These are phyloP conservation scores for Aphanomyces stellatus DNA, from an alignment of 352 stramenopile species.

Conservation along the genomic window DNA sequence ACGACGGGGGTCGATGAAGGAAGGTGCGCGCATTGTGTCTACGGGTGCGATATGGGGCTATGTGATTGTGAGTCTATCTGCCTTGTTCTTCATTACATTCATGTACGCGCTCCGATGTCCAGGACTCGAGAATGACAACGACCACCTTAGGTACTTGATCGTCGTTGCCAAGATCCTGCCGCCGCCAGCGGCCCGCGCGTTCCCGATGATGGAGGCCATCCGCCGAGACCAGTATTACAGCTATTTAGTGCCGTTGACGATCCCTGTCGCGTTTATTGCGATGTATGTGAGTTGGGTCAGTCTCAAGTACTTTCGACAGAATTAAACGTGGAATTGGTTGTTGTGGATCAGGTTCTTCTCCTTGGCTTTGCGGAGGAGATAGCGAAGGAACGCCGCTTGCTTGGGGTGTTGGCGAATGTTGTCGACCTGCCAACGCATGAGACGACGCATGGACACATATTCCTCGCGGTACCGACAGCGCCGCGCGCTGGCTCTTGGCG, in stretches of 20 bases:
- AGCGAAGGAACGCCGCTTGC: constrained; percentile 56
- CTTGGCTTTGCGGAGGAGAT: constrained; percentile 44
- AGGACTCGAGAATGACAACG: neutral
- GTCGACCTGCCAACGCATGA: constrained; percentile 24
- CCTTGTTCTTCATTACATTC: constrained; percentile 40
- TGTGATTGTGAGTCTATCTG: constrained; percentile 51
- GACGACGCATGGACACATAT: neutral
- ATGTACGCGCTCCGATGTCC: constrained; percentile 31
- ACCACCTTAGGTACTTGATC: constrained; percentile 44
- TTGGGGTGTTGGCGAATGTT: constrained; percentile 47
- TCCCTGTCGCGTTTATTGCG: constrained; percentile 62
- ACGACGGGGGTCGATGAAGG: no score
- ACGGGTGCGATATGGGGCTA: constrained; percentile 74
- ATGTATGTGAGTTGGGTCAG: constrained; percentile 80
- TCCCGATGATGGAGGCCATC: constrained; percentile 30
- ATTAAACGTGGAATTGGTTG: constrained; percentile 26
- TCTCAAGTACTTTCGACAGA: constrained; percentile 83
- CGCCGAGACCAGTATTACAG: constrained; percentile 72
- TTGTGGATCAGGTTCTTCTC: constrained; percentile 32
- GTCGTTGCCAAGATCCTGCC: constrained; percentile 55
- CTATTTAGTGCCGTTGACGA: constrained; percentile 65
- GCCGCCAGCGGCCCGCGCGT: constrained; percentile 13
- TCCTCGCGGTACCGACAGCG: constrained; percentile 11
- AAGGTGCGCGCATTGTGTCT: constrained; percentile 38
- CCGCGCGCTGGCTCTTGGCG: constrained; percentile 31